Conservation (phyloP, 2,329 filamentous ascomycete species). For the Dactylella cylindrospora region DNA sequence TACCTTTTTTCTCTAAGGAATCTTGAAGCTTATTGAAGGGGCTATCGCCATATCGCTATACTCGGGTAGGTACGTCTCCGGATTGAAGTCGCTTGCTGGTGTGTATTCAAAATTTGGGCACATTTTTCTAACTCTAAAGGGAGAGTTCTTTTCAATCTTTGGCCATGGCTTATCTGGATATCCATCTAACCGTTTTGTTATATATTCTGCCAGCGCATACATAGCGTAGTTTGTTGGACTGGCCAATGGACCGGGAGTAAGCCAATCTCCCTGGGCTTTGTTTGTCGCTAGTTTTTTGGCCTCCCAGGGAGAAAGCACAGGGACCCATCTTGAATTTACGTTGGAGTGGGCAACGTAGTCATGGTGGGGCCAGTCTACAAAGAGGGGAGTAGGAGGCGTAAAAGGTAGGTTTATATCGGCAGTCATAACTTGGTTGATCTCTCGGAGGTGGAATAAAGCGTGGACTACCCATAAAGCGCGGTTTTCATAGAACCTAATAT, state of each 20-base stretch:
- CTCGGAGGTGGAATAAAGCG: conserved; percentile 13
- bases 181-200: conserved; percentile 4
- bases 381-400: not conserved
- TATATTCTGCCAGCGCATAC: conserved; percentile 5
- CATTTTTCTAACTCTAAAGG: too few species aligned
- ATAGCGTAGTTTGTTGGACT: conserved; percentile 13
- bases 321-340: not conserved
- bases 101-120: too few species aligned
- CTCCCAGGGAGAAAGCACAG: not conserved
- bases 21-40: too few species aligned
- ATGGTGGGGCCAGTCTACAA: not conserved
- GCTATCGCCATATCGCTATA: too few species aligned
- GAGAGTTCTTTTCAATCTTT: not conserved
- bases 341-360: not conserved
- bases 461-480: conserved; percentile 14
- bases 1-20: too few species aligned
- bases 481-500: conserved; percentile 21
- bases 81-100: too few species aligned
- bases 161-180: conserved; percentile 1
- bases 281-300: conserved; percentile 11
- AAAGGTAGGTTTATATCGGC: too few species aligned
- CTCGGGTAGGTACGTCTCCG: too few species aligned
- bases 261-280: not conserved
- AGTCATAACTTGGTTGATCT: not conserved
- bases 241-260: not conserved